Evolutionary conservation across 257 asterid genomes (phyloP), one percentile per base, ranked within the genome.

Genomic region (Ajuga chamaepitys): DNA sequence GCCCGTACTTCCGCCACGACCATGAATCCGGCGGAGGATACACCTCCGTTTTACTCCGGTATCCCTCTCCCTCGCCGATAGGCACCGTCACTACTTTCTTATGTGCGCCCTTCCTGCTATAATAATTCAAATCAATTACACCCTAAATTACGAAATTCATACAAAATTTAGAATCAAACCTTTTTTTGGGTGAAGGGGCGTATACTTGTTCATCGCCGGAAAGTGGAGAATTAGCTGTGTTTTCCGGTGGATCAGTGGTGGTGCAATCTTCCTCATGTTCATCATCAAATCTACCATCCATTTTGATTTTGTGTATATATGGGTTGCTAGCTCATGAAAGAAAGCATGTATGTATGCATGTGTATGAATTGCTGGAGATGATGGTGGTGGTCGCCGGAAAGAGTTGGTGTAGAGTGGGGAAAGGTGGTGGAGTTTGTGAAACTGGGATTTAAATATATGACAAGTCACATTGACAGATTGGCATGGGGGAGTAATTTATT

Each of bases 1-100:
- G 96, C 18, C 96, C 96, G 71, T 88, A 88, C 46, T 88, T 88
- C 74, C 96, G 81, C 96, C 96, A 88, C 2, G 96, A 85, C 96
- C 96, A 88, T 66, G 95, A 82, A 86, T 88, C 95, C 75, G 86
- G 83, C 70, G 96, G 95, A 45, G 96, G 96, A 73, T 84, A 83
- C 25, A 84, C 88, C 79, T 88, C 96, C 18, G 77, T 66, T 76
- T 73, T 88, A 67, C 81, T 80, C 76, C 90, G 82, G 70, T 66
- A 69, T 3, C 92, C 88, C 41, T 81, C 88, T 11, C 73, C 85
- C 45, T 37, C 70, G n/a, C 74, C 85, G 38, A 84, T 73, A 35
- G 96, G 85, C 58, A 84, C 85, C 42, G 81, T 56, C 53, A 88
- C 74, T 28, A 82, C 90, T 75, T 67, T 86, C 80, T 81, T 88